These are phyloP conservation scores for Hygrophoropsis aurantiaca DNA, from an alignment of 768 basidiomycete genomes.

Conservation along the genomic window DNA sequence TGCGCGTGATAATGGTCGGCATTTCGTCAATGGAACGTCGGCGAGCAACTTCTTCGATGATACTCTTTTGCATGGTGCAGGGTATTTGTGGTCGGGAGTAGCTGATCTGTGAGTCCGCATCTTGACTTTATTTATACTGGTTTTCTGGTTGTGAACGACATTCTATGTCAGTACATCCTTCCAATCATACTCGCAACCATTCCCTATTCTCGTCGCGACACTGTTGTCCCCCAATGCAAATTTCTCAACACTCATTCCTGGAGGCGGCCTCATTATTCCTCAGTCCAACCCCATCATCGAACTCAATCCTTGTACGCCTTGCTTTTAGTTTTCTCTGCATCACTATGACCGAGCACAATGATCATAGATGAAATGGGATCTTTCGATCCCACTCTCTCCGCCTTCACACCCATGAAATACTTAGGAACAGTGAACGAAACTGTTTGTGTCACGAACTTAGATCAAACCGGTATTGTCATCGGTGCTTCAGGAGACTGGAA, in stretches of 20 bases:
- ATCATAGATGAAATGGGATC: constrained; percentile 23
- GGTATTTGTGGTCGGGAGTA: constrained; percentile 24
- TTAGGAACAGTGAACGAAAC: constrained; percentile 9
- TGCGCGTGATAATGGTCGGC: constrained; percentile 5
- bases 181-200: constrained; percentile 28
- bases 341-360: too few species aligned
- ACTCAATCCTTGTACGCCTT: constrained; percentile 15
- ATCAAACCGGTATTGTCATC: constrained; percentile 21
- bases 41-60: constrained; percentile 8
- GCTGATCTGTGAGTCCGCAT: constrained; percentile 19
- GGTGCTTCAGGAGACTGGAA: constrained; percentile 19
- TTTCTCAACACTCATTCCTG: constrained; percentile 9
- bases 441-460: constrained; percentile 15
- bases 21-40: constrained; percentile 22
- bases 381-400: constrained; percentile 32
- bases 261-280: constrained; percentile 14
- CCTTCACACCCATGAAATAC: constrained; percentile 39
- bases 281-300: constrained; percentile 25
- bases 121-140: neutral
- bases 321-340: too few species aligned
- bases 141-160: neutral
- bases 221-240: constrained; percentile 19
- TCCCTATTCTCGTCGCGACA: constrained; percentile 31
- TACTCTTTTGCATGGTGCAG: constrained; percentile 21
- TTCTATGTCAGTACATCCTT: constrained; percentile 21